phyloP scores from a whole-genome alignment of 148 eudicot species.

The Camellia sinensis region DNA sequence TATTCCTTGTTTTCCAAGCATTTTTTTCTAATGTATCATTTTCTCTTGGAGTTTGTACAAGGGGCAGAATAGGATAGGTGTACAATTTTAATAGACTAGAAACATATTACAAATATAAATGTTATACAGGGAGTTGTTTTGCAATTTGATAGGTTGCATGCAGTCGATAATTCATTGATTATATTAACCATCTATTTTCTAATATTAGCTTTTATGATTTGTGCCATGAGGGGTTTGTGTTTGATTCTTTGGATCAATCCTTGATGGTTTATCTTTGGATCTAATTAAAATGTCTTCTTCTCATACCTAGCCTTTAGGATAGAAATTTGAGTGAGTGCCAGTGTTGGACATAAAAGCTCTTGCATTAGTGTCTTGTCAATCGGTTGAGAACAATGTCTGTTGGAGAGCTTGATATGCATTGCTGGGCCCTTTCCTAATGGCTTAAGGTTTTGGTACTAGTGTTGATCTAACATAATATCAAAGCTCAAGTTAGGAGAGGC shows the following conservation, averaged over 20 bases:
- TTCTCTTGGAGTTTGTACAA: background rate
- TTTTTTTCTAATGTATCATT: background rate
- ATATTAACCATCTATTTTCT: background rate
- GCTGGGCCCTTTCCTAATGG: no score
- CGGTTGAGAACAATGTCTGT: background rate
- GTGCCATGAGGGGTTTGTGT: background rate
- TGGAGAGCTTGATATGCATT: no score
- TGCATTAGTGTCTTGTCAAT: background rate
- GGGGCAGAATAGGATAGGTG: background rate
- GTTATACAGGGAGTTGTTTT: no score
- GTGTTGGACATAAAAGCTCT: background rate
- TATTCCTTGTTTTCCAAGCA: background rate
- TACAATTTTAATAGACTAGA: no score
- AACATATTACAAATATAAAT: no score
- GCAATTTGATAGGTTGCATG: no score
- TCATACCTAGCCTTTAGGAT: background rate
- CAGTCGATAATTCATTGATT: background rate
- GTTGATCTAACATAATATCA: no score
- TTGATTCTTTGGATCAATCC: background rate
- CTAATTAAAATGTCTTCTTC: background rate
- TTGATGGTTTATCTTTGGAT: background rate
- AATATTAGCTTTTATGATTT: background rate
- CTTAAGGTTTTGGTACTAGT: no score
- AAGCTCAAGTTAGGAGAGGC: no score
- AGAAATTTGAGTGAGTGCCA: background rate